These are phyloP conservation scores for Calonectria montana DNA, from an alignment of 2,329 filamentous ascomycete genomes.

Conservation along the genomic window DNA sequence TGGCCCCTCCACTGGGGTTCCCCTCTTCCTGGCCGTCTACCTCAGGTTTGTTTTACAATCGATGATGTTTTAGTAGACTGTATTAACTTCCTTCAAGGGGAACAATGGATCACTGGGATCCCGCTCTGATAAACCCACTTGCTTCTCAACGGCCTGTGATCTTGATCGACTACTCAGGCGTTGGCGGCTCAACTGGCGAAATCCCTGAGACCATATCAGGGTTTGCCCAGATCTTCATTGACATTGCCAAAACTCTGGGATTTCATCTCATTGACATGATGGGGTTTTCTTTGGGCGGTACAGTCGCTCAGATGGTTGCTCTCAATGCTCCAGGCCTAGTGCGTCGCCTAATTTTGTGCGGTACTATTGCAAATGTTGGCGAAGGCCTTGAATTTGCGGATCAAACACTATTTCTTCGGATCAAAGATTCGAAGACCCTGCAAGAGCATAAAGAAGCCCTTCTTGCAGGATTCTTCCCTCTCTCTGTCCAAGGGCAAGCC, in stretches of 20 bases:
- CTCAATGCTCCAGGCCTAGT: slow-evolving; percentile 52
- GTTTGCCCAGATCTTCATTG: slow-evolving; percentile 47
- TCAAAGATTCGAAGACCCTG: slow-evolving; percentile 44
- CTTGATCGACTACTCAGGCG: slow-evolving; percentile 59
- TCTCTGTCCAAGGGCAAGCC: slow-evolving; percentile 43
- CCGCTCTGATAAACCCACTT: slow-evolving; percentile 57
- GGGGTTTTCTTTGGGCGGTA: slow-evolving; percentile 63
- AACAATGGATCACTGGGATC: slow-evolving; percentile 56
- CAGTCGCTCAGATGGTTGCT: slow-evolving; percentile 57
- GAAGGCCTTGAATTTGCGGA: slow-evolving; percentile 46
- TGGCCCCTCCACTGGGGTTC: not conserved
- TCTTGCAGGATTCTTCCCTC: slow-evolving; percentile 47
- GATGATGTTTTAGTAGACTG: no score
- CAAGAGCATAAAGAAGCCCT: slow-evolving; percentile 49
- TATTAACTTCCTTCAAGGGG: slow-evolving; percentile 33
- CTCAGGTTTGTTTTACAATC: not conserved
- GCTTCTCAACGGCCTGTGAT: slow-evolving; percentile 54
- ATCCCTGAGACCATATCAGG: slow-evolving; percentile 47
- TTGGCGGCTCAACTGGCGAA: slow-evolving; percentile 56
- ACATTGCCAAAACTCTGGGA: slow-evolving; percentile 51
- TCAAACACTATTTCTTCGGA: slow-evolving; percentile 44
- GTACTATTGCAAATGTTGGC: slow-evolving; percentile 53
- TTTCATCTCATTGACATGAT: slow-evolving; percentile 56
- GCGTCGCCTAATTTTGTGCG: slow-evolving; percentile 55
- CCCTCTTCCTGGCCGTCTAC: not conserved